Evolutionary conservation across 257 asterid species (phyloP).

Genomic region (Petunia secreta): DNA sequence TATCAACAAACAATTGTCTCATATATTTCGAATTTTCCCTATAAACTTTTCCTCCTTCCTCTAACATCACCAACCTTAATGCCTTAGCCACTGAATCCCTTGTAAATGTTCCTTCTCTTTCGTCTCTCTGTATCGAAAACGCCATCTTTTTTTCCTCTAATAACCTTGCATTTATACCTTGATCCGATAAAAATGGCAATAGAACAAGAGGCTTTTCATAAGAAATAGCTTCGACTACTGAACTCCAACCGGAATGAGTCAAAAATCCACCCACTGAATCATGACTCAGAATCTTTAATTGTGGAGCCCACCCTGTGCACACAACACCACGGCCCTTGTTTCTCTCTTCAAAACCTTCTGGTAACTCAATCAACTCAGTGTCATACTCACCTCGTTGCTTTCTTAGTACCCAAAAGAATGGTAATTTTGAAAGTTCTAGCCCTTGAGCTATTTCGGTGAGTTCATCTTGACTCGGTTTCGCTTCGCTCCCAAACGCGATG

Average conservation of each 20-base stretch:
- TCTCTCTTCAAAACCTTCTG: slow-evolving; percentile 37
- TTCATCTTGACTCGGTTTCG: too few species aligned
- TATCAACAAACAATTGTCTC: slow-evolving; percentile 30
- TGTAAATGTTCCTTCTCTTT: slow-evolving; percentile 30
- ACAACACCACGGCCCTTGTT: slow-evolving; percentile 32
- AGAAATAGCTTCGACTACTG: slow-evolving; percentile 34
- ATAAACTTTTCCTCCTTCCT: slow-evolving; percentile 25
- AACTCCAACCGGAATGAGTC: slow-evolving; percentile 47
- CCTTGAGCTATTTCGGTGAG: too few species aligned
- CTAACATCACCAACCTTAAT: slow-evolving; percentile 29
- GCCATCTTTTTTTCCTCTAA: slow-evolving; percentile 31
- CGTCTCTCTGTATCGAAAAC: slow-evolving; percentile 17
- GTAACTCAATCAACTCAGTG: slow-evolving; percentile 11
- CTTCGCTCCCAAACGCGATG: neutral
- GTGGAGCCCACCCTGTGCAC: slow-evolving; percentile 41
- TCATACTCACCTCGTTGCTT: neutral
- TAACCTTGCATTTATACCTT: slow-evolving; percentile 38
- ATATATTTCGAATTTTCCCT: slow-evolving; percentile 28
- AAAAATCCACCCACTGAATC: slow-evolving; percentile 44
- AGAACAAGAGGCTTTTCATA: slow-evolving; percentile 33
- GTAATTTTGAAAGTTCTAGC: too few species aligned
- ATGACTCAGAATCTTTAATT: slow-evolving; percentile 35
- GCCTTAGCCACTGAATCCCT: slow-evolving; percentile 33
- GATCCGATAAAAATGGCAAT: slow-evolving; percentile 36
- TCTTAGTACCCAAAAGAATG: neutral